Evolutionary conservation across 2,329 filamentous ascomycete species (phyloP).

Genomic region (Aspergillus caelatus): DNA sequence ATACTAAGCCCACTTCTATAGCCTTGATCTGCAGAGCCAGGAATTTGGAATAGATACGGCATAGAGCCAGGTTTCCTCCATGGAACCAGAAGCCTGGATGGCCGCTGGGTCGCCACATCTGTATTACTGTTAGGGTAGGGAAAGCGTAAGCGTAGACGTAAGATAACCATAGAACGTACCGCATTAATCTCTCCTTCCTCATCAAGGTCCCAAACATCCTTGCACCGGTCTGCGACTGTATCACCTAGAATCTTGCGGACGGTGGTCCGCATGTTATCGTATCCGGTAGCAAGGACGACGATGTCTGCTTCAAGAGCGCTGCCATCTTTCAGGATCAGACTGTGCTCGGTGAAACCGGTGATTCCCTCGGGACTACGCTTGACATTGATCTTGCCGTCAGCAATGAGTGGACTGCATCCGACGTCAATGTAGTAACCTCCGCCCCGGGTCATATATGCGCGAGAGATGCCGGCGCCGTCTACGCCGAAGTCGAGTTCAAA

Average conservation of each 20-base stretch:
- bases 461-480: slow-evolving; percentile 46
- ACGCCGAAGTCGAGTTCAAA: slow-evolving; percentile 47
- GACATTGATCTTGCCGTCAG: slow-evolving; percentile 63
- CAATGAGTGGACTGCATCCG: slow-evolving; percentile 56
- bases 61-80: slow-evolving; percentile 66
- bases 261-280: slow-evolving; percentile 69
- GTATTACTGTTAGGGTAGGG: not conserved
- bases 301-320: slow-evolving; percentile 62
- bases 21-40: slow-evolving; percentile 56
- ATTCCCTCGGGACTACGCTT: slow-evolving; percentile 61
- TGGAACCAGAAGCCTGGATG: slow-evolving; percentile 69
- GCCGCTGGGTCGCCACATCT: slow-evolving; percentile 60
- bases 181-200: slow-evolving; percentile 57
- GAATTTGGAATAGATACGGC: slow-evolving; percentile 61
- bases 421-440: slow-evolving; percentile 65
- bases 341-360: slow-evolving; percentile 50
- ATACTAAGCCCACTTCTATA: slow-evolving; percentile 41
- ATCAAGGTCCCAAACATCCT: slow-evolving; percentile 65
- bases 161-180: slow-evolving; percentile 24
- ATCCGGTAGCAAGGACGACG: slow-evolving; percentile 66
- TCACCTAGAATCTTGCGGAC: slow-evolving; percentile 66
- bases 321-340: slow-evolving; percentile 57
- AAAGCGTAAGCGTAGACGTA: not conserved
- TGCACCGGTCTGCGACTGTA: slow-evolving; percentile 59
- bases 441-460: slow-evolving; percentile 51